Conservation (phyloP, 2,329 filamentous ascomycete species). For the Onygenales sp. region DNA sequence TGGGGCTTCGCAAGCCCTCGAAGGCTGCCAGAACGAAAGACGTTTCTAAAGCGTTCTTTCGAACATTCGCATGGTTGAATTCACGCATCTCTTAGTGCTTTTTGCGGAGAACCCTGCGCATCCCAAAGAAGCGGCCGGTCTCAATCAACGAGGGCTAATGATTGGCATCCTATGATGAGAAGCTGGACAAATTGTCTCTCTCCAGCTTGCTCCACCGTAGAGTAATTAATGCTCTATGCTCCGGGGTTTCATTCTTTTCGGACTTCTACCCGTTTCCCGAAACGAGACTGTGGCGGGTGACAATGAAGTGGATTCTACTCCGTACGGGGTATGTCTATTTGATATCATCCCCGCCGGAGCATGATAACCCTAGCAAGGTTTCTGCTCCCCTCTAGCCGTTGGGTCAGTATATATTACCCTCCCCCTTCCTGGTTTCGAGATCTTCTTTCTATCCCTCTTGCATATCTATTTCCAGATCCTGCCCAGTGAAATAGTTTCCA, state of each 20-base stretch:
- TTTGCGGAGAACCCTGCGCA: conserved; percentile 1
- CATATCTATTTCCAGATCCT: not conserved
- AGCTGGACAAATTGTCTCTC: not conserved
- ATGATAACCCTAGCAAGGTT: too few species aligned
- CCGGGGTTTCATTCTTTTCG: not conserved
- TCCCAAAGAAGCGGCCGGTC: not conserved
- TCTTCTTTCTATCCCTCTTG: not conserved
- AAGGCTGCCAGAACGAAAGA: not conserved
- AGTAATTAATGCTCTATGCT: not conserved
- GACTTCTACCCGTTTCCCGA: conserved; percentile 1
- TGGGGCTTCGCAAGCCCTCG: not conserved
- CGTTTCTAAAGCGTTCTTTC: not conserved
- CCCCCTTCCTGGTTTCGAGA: not conserved
- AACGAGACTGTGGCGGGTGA: not conserved
- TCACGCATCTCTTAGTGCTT: not conserved
- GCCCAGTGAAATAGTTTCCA: not conserved
- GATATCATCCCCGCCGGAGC: not conserved
- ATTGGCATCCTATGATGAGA: not conserved
- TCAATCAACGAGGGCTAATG: not conserved
- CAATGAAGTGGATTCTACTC: not conserved
- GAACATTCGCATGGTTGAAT: not conserved
- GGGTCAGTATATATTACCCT: not conserved
- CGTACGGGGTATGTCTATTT: not conserved
- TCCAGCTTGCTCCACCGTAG: not conserved
- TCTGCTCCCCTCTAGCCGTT: too few species aligned